phyloP scores from a whole-genome alignment of 345 rosid genomes.

The Conringia planisiliqua region DNA sequence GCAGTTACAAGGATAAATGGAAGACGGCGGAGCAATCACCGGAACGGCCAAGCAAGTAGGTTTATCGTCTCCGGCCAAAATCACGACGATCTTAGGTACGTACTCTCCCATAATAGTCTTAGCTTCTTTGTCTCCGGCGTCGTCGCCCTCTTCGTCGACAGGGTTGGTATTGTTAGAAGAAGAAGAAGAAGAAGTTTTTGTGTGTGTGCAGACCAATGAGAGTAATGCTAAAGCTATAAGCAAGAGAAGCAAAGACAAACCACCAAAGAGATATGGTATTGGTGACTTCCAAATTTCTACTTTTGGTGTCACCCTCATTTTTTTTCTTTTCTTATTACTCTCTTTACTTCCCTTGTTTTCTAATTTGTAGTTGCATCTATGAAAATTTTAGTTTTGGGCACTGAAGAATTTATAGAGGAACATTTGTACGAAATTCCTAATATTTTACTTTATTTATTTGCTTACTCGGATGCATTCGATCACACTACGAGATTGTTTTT shows the following conservation, averaged over 20 bases:
- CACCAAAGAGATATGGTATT: slow-evolving; percentile 47
- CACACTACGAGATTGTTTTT: background rate
- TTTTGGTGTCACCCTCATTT: slow-evolving; percentile 20
- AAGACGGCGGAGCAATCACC: background rate
- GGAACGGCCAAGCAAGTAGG: slow-evolving; percentile 55
- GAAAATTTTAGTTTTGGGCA: background rate
- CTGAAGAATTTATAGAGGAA: slow-evolving; percentile 17
- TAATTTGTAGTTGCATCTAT: background rate
- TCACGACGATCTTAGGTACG: slow-evolving; percentile 45
- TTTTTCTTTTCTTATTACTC: background rate
- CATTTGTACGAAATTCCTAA: background rate
- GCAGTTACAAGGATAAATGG: slow-evolving; percentile 27
- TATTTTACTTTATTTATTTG: background rate
- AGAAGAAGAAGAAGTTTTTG: slow-evolving; percentile 10
- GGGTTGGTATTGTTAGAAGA: background rate
- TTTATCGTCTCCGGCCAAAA: slow-evolving; percentile 56
- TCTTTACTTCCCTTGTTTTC: background rate
- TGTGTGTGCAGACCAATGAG: slow-evolving; percentile 34
- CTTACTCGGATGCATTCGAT: background rate
- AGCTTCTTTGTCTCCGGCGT: background rate
- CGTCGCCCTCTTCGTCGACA: background rate
- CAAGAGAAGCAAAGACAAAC: slow-evolving; percentile 35
- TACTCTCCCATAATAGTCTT: slow-evolving; percentile 6
- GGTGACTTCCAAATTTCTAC: slow-evolving; percentile 43
- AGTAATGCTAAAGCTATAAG: slow-evolving; percentile 40